Conservation (phyloP, 192 early-diverging fungal genomes). For the Backusella morwellensis region DNA sequence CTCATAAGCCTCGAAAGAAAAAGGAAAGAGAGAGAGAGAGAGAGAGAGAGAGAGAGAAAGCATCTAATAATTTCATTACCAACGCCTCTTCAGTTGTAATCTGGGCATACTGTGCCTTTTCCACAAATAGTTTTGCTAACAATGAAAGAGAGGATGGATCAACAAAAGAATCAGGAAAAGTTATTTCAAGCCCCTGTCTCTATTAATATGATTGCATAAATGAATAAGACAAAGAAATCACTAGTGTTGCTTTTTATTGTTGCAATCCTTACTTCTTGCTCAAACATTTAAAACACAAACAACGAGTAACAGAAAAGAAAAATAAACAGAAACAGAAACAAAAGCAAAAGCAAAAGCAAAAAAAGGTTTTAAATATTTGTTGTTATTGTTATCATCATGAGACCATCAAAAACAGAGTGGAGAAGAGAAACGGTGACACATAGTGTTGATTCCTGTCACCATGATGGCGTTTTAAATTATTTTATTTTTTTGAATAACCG, state of each 20-base stretch:
- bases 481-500: not conserved
- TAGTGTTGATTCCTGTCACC: not conserved
- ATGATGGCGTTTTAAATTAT: not conserved
- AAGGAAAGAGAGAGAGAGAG: not conserved
- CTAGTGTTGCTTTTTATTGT: not conserved
- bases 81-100: slow-evolving; percentile 10
- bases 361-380: not conserved
- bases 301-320: not conserved
- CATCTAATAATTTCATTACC: not conserved
- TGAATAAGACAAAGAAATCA: not conserved
- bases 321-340: not conserved
- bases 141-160: not conserved
- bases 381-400: slow-evolving; percentile 1
- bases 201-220: not conserved
- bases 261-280: not conserved
- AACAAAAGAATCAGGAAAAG: slow-evolving; percentile 7
- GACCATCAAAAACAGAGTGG: not conserved
- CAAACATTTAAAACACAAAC: not conserved
- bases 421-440: not conserved
- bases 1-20: not conserved
- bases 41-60: not conserved
- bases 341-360: too few species aligned
- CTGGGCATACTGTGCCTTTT: slow-evolving; percentile 16
- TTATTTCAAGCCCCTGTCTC: not conserved
- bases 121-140: slow-evolving; percentile 8